phyloP scores from a whole-genome alignment of 495 filamentous ascomycete species.

The Aspergillus taichungensis region DNA sequence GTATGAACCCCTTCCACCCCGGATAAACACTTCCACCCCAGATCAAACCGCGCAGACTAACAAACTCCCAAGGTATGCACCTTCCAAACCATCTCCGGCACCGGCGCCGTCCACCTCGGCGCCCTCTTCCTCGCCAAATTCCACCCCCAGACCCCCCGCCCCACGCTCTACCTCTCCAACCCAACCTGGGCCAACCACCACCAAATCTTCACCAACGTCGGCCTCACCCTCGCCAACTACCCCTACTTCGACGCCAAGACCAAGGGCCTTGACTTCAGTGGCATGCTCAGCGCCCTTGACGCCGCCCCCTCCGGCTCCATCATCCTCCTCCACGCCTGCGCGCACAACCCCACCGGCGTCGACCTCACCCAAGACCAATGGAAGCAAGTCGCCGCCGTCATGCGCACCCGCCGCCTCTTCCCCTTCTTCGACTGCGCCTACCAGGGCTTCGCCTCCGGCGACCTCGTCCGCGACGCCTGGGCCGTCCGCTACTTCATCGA shows the following conservation, averaged over 20 bases:
- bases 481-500: slow-evolving; percentile 89
- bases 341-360: slow-evolving; percentile 97
- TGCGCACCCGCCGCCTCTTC: slow-evolving; percentile 73
- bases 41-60: neutral
- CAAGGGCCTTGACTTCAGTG: slow-evolving; percentile 83
- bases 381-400: slow-evolving; percentile 73
- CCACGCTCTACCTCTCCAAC: slow-evolving; percentile 77
- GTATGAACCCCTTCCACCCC: slow-evolving; percentile 32
- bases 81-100: slow-evolving; percentile 52
- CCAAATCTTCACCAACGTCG: slow-evolving; percentile 95
- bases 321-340: slow-evolving; percentile 91
- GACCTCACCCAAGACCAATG: slow-evolving; percentile 93
- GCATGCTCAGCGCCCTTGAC: slow-evolving; percentile 63
- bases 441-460: slow-evolving; percentile 94
- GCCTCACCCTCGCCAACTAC: slow-evolving; percentile 68
- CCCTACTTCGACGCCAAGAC: slow-evolving; percentile 87
- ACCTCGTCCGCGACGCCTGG: slow-evolving; percentile 76
- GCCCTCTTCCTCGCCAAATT: slow-evolving; percentile 49
- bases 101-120: slow-evolving; percentile 49
- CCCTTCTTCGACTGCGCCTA: slow-evolving; percentile 99
- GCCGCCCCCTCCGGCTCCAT: slow-evolving; percentile 68
- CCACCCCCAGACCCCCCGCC: slow-evolving; percentile 51
- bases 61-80: slow-evolving; percentile 39
- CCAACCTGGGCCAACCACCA: slow-evolving; percentile 98
- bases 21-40: slow-evolving; percentile 1